A percentile compares a stretch with the other conserved stretches of the same genome.
phyloP scores from a whole-genome alignment of 495 filamentous ascomycete genomes.

The Aspergillus carlsbadensis region DNA sequence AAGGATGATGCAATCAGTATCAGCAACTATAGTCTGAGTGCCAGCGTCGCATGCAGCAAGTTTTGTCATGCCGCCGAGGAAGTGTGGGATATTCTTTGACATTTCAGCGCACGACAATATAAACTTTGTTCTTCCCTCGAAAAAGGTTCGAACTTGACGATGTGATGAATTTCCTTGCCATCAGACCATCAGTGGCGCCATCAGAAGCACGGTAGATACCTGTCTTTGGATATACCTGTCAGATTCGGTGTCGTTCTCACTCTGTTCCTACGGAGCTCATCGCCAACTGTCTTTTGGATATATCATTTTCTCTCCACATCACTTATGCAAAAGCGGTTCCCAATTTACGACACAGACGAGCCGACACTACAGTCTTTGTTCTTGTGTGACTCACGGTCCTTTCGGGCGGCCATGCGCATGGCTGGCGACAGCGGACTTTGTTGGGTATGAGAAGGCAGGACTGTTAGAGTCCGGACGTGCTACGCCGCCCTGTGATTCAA shows the following conservation, averaged over 20 bases:
- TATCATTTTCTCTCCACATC: slow-evolving; percentile 5
- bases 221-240: slow-evolving; percentile 4
- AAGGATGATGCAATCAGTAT: slow-evolving; percentile 98
- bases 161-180: slow-evolving; percentile 40
- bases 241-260: neutral
- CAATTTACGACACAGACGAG: neutral
- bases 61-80: slow-evolving; percentile 99
- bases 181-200: slow-evolving; percentile 14
- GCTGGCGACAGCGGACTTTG: neutral
- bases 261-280: neutral
- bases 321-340: neutral
- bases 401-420: neutral
- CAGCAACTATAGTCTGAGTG: slow-evolving; percentile 95
- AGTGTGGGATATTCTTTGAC: slow-evolving; percentile 85
- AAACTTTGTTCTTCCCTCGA: slow-evolving; percentile 9
- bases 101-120: slow-evolving; percentile 1
- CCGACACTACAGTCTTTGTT: neutral
- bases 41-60: slow-evolving; percentile 97
- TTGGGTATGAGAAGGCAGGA: neutral
- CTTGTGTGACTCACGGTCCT: neutral
- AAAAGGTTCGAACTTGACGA: slow-evolving; percentile 26
- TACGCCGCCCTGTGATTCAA: neutral
- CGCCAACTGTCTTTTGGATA: slow-evolving; percentile 11
- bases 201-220: slow-evolving; percentile 8
- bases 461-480: too few species aligned